Evolutionary conservation across 2,329 filamentous ascomycete species (phyloP), one percentile per base, ranked within the genome.

Genomic region (Aspergillus sp.): DNA sequence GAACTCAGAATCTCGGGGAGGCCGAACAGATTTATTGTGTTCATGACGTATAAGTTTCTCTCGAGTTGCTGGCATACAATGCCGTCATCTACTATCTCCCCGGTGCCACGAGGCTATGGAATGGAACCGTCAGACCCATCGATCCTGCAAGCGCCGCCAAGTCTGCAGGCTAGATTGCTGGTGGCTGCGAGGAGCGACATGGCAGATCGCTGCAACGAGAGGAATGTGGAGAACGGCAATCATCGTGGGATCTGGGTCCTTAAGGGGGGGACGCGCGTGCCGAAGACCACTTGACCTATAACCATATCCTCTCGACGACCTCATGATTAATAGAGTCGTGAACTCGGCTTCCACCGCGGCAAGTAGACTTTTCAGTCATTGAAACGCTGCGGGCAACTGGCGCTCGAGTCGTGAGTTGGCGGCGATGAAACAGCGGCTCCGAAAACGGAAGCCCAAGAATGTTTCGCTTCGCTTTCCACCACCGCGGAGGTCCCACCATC

Each of bases 371-470:
- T 42, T 42, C 11, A 11, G 5, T 16, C 30, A 30, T 24, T 35
- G 30, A 45, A 43, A 10, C 13, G 11, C 11, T 42, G n/a, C 10
- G n/a, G 16, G 33, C 3, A n/a, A 14, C 30, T 50, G 16, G 16
- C 22, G n/a, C 13, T 3, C 16, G 8, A 19, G 19, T 22, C 40
- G 16, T 20, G 16, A 20, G 42, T 16, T 41, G 46, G 36, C n/a
- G 19, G 32, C 40, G 52, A 59, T 58, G 58, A 48, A 60, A 61
- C 56, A 43, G 38, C 56, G 46, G 38, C 40, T 10, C 58, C 55
- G 60, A 32, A 60, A 60, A 52, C 52, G 52, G 57, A 58, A 49
- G 49, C 41, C 19, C 44, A 42, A 32, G 13, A 20, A 13, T 9
- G 11, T 19, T 42, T 5, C 38, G n/a, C 22, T 22, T 22, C 22